Percentiles rank a stretch among this genome's conserved stretches.
Conservation (phyloP, 1,284 basidiomycete species). For the Ceratobasidium sp. region DNA sequence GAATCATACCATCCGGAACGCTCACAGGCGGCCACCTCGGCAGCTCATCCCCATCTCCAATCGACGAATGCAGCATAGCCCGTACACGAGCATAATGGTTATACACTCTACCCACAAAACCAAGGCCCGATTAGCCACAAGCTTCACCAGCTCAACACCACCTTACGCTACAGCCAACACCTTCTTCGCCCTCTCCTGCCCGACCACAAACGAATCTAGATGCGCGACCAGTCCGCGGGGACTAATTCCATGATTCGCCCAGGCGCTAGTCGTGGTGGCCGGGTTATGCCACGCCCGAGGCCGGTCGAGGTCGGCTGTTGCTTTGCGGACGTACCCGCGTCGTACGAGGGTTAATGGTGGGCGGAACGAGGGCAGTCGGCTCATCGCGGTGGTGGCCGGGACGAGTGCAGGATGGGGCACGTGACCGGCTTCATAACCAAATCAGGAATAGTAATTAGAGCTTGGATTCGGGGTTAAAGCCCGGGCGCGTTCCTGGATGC, state of each 20-base stretch:
- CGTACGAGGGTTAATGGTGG: neutral
- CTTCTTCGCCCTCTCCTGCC: conserved; percentile 93
- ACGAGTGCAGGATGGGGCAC: neutral
- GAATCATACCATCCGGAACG: conserved; percentile 58
- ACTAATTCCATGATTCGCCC: conserved; percentile 18
- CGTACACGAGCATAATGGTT: conserved; percentile 91
- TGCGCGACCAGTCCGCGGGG: conserved; percentile 77
- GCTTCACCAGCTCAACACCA: too few species aligned
- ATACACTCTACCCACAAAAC: conserved; percentile 86
- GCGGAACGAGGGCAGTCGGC: neutral
- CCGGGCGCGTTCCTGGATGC: too few species aligned
- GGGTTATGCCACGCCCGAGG: conserved; percentile 35
- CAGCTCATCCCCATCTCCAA: conserved; percentile 60
- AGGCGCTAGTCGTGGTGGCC: conserved; percentile 29
- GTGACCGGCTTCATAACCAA: too few species aligned
- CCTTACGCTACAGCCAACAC: conserved; percentile 90
- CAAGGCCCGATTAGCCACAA: too few species aligned
- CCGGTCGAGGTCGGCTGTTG: conserved; percentile 19
- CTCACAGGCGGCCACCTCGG: conserved; percentile 48
- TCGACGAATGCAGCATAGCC: conserved; percentile 69
- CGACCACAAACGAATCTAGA: conserved; percentile 91
- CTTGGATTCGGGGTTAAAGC: too few species aligned
- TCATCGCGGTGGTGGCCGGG: conserved; percentile 25
- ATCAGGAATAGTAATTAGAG: too few species aligned
- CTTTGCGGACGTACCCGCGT: conserved; percentile 21